These are phyloP conservation scores for Graphium sp. DNA, from an alignment of 2,329 filamentous ascomycete species.

Conservation along the genomic window DNA sequence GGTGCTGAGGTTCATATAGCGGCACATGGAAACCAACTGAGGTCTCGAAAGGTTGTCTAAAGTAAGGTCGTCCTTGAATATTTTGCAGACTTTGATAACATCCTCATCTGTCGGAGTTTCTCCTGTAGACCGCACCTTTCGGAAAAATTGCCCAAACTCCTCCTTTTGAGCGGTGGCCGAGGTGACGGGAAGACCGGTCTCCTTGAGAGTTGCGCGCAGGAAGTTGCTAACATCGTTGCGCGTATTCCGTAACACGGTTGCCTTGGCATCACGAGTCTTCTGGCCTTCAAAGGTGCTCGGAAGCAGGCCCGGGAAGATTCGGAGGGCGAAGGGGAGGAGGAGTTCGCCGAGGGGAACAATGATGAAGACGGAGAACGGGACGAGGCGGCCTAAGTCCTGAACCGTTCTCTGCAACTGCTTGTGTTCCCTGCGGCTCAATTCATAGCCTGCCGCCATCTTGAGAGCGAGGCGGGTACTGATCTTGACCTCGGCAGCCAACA, in stretches of 20 bases:
- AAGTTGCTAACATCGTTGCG: slow-evolving; percentile 90
- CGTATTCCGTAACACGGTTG: slow-evolving; percentile 61
- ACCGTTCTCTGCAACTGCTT: slow-evolving; percentile 86
- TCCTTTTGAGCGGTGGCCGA: slow-evolving; percentile 73
- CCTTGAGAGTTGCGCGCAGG: slow-evolving; percentile 71
- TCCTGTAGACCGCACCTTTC: slow-evolving; percentile 82
- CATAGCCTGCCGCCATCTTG: slow-evolving; percentile 97
- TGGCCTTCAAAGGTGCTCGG: slow-evolving; percentile 94
- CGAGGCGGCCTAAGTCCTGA: slow-evolving; percentile 77
- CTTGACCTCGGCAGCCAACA: slow-evolving; percentile 78
- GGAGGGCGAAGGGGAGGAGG: slow-evolving; percentile 77
- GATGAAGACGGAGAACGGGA: slow-evolving; percentile 93
- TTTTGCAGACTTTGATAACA: slow-evolving; percentile 97
- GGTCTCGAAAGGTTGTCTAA: slow-evolving; percentile 92
- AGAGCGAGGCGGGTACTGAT: slow-evolving; percentile 83
- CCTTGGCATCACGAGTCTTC: slow-evolving; percentile 80
- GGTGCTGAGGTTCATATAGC: slow-evolving; percentile 94
- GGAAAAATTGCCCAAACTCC: slow-evolving; percentile 94
- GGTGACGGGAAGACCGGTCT: slow-evolving; percentile 84
- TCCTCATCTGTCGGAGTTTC: slow-evolving; percentile 78
- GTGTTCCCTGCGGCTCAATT: slow-evolving; percentile 84
- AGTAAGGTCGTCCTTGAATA: slow-evolving; percentile 95
- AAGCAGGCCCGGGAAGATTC: slow-evolving; percentile 91
- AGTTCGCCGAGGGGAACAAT: slow-evolving; percentile 94
- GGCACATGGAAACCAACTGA: slow-evolving; percentile 92